phyloP scores from a whole-genome alignment of 2,329 filamentous ascomycete genomes.

The Neodidymelliopsis sp. region DNA sequence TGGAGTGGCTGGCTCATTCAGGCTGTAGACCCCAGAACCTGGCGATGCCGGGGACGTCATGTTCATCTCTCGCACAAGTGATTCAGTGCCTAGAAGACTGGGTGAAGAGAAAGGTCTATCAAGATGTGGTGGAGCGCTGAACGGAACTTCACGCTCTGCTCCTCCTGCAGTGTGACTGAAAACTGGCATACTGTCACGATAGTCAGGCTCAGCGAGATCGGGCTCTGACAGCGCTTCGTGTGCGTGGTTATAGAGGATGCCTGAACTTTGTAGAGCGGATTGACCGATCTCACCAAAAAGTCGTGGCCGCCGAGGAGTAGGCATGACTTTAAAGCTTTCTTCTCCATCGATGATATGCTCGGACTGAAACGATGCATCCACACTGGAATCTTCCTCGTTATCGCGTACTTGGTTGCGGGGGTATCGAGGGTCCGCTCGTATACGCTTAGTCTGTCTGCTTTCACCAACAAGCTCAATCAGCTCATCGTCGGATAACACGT shows the following conservation, averaged over 20 bases:
- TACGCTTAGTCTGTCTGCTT: constrained; percentile 53
- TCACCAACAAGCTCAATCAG: constrained; percentile 37
- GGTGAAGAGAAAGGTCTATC: constrained; percentile 41
- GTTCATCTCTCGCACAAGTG: constrained; percentile 57
- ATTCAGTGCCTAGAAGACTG: constrained; percentile 58
- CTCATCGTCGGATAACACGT: constrained; percentile 42
- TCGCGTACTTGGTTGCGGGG: constrained; percentile 51
- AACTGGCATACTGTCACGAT: constrained; percentile 10
- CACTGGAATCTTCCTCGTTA: constrained; percentile 48
- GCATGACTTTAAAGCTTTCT: constrained; percentile 40
- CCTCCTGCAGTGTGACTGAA: constrained; percentile 22
- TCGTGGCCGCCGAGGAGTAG: constrained; percentile 44
- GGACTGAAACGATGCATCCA: constrained; percentile 48
- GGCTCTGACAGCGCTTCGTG: constrained; percentile 40
- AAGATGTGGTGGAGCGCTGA: constrained; percentile 29
- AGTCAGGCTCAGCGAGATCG: constrained; percentile 8
- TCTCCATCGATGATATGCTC: constrained; percentile 37
- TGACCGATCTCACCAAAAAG: constrained; percentile 69
- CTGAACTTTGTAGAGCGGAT: constrained; percentile 63
- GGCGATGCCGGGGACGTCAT: constrained; percentile 56
- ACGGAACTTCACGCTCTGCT: constrained; percentile 21
- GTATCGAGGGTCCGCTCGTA: constrained; percentile 50
- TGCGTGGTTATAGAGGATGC: constrained; percentile 49
- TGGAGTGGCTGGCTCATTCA: constrained; percentile 49
- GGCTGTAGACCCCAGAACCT: constrained; percentile 45